These are phyloP conservation scores for Tuber aestivum DNA, from an alignment of 495 filamentous ascomycete species.

Conservation along the genomic window DNA sequence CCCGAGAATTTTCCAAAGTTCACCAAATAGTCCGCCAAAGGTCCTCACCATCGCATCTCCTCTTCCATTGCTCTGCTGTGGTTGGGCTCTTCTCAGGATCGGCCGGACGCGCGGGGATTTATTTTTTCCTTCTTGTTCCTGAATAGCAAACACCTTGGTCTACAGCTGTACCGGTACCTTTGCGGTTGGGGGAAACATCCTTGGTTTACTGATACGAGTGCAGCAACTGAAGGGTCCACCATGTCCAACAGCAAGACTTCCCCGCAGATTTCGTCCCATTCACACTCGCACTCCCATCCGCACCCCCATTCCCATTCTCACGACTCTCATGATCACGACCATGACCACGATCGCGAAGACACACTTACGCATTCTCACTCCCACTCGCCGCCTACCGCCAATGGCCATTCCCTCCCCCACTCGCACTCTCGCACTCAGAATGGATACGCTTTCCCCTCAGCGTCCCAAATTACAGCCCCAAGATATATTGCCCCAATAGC, in stretches of 20 bases:
- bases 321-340: too few relatives aligned
- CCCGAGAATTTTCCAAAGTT: constrained; percentile 1
- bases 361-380: constrained; percentile 45
- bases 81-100: too few relatives aligned
- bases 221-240: constrained; percentile 12
- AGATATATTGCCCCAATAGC: constrained; percentile 29
- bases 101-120: constrained; percentile 1
- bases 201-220: constrained; percentile 3
- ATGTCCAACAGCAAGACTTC: constrained; percentile 32
- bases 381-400: constrained; percentile 45
- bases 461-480: constrained; percentile 14
- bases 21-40: constrained; percentile 25
- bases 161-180: background rate
- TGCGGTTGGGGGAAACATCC: constrained; percentile 9
- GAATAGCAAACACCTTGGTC: background rate
- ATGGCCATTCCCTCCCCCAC: constrained; percentile 44
- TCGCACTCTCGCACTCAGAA: constrained; percentile 41
- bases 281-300: constrained; percentile 41
- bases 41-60: constrained; percentile 22
- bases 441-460: constrained; percentile 31
- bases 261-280: constrained; percentile 30
- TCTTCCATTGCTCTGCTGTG: constrained; percentile 1
- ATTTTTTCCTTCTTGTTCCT: constrained; percentile 3
- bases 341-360: constrained; percentile 35
- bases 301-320: constrained; percentile 34